Evolutionary conservation across 768 basidiomycete species (phyloP).

Genomic region (Auricularia sp.): DNA sequence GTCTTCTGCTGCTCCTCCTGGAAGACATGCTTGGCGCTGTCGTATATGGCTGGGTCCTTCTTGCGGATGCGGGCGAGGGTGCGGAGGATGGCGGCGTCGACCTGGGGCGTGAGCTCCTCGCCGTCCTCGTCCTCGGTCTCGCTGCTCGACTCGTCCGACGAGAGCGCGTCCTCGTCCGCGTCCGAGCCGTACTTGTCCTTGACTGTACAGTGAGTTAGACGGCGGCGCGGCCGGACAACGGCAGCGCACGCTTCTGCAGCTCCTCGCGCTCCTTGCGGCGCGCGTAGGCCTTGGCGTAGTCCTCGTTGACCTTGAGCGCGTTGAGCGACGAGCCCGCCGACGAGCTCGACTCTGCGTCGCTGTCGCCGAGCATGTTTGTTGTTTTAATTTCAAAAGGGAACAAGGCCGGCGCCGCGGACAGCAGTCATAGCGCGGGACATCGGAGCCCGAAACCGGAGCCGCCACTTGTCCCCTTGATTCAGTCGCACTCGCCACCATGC

Average conservation of each 20-base stretch:
- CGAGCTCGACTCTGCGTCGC: background rate
- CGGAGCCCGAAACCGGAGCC: background rate
- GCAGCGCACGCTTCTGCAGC: constrained; percentile 55
- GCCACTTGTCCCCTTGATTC: background rate
- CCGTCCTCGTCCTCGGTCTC: constrained; percentile 92
- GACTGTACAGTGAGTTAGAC: constrained; percentile 33
- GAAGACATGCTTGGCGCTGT: constrained; percentile 49
- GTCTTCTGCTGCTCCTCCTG: constrained; percentile 55
- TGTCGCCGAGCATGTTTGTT: background rate
- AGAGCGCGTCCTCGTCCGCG: constrained; percentile 35
- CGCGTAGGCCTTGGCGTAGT: constrained; percentile 74
- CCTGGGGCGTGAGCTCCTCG: constrained; percentile 83
- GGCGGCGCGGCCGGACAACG: background rate
- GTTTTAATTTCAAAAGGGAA: too few species aligned
- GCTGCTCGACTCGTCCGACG: constrained; percentile 31
- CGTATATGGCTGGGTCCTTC: constrained; percentile 80
- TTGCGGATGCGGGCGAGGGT: constrained; percentile 77
- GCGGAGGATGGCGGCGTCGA: constrained; percentile 89
- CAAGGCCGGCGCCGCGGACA: too few species aligned
- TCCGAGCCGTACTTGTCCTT: constrained; percentile 84
- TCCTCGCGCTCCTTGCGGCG: constrained; percentile 80
- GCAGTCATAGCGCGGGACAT: too few species aligned
- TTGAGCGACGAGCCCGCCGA: background rate
- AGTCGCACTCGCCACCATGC: background rate
- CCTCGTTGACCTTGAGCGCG: constrained; percentile 55